A percentile compares a stretch with the other conserved stretches of the same genome.
Conservation (phyloP, 371 early-diverging fungal genomes). For the Circinella umbellata region DNA sequence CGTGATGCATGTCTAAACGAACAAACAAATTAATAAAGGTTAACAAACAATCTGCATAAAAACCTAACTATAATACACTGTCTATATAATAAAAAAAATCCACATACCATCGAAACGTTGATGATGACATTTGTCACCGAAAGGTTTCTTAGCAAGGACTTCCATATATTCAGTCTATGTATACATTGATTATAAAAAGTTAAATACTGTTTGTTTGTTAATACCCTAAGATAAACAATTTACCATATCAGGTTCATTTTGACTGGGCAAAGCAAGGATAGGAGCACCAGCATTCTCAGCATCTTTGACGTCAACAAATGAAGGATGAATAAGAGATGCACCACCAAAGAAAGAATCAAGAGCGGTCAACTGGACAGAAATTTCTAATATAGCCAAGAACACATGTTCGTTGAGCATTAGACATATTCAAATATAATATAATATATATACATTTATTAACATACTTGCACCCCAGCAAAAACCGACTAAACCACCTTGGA, state of each 20-base stretch:
- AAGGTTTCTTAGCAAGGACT: constrained; percentile 57
- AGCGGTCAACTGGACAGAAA: constrained; percentile 40
- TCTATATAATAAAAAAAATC: background rate
- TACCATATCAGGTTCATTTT: constrained; percentile 68
- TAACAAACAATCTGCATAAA: no score
- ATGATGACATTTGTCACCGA: constrained; percentile 55
- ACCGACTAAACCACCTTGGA: constrained; percentile 57
- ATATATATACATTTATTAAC: background rate
- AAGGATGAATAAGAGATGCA: constrained; percentile 68
- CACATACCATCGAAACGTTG: constrained; percentile 61
- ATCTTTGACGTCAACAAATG: constrained; percentile 54
- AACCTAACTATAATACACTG: no score
- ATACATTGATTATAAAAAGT: background rate
- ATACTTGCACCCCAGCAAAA: constrained; percentile 75
- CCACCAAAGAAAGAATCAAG: constrained; percentile 43
- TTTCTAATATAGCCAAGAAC: constrained; percentile 16
- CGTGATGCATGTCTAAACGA: constrained; percentile 60
- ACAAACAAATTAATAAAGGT: no score
- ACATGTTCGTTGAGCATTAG: background rate
- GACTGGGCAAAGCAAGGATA: constrained; percentile 62
- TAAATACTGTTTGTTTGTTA: no score
- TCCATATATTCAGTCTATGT: constrained; percentile 50
- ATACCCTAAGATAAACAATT: no score
- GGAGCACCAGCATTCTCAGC: constrained; percentile 61
- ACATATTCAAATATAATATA: background rate